Percentiles rank a stretch among this genome's conserved stretches.
phyloP scores from a whole-genome alignment of 2,329 filamentous ascomycete genomes.

The Ramularia collo-cygni region DNA sequence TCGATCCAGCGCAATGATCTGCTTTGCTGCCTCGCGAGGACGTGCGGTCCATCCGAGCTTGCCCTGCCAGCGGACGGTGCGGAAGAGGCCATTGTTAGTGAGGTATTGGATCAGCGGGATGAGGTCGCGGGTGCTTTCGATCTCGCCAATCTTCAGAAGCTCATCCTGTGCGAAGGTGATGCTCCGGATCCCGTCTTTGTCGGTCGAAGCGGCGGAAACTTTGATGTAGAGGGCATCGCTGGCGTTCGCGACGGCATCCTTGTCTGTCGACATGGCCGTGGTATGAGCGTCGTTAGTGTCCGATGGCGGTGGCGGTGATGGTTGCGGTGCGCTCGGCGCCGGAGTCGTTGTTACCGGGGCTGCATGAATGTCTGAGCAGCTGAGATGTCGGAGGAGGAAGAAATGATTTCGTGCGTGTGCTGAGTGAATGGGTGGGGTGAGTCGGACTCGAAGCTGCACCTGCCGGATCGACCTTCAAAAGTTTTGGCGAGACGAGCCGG shows the following conservation, averaged over 20 bases:
- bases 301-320: too few relatives aligned
- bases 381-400: too few relatives aligned
- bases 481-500: too few relatives aligned
- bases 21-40: constrained; percentile 22
- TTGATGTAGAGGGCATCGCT: constrained; percentile 26
- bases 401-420: too few relatives aligned
- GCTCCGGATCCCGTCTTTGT: constrained; percentile 21
- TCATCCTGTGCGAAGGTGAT: constrained; percentile 29
- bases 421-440: too few relatives aligned
- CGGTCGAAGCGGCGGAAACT: constrained; percentile 17
- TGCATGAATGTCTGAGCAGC: too few relatives aligned
- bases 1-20: constrained; percentile 43
- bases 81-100: constrained; percentile 25
- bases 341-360: too few relatives aligned
- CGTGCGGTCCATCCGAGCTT: constrained; percentile 26
- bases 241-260: constrained; percentile 11
- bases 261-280: neutral
- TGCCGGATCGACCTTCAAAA: too few relatives aligned
- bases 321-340: too few relatives aligned
- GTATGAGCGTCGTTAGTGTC: too few relatives aligned
- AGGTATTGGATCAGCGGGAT: constrained; percentile 29
- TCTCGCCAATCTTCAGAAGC: constrained; percentile 21
- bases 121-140: constrained; percentile 19
- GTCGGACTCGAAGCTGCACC: too few relatives aligned
- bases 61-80: constrained; percentile 23